Evolutionary conservation across 495 filamentous ascomycete genomes (phyloP).

Genomic region (Daldinia loculata): DNA sequence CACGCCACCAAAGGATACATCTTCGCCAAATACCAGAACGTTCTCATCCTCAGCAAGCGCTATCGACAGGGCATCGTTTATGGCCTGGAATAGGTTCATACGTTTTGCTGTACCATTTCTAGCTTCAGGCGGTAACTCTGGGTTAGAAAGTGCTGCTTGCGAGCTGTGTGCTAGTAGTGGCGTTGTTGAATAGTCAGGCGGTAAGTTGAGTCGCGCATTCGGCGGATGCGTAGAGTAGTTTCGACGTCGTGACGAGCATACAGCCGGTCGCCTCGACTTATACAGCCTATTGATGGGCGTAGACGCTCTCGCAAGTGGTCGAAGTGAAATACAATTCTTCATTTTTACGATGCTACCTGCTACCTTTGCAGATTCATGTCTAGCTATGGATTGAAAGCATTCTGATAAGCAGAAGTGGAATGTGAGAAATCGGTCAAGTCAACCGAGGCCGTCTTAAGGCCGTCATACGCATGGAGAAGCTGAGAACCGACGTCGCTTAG

Average conservation of each 20-base stretch:
- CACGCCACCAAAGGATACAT: constrained; percentile 95
- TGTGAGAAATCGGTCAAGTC: constrained; percentile 15
- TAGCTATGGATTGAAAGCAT: neutral
- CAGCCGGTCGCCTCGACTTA: constrained; percentile 11
- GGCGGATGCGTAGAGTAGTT: constrained; percentile 60
- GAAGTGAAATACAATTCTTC: constrained; percentile 32
- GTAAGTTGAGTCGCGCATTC: constrained; percentile 76
- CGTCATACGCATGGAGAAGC: constrained; percentile 20
- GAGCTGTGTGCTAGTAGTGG: constrained; percentile 82
- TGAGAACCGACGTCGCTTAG: constrained; percentile 41
- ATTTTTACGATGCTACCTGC: constrained; percentile 16
- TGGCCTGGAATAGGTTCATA: constrained; percentile 90
- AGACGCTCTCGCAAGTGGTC: constrained; percentile 31
- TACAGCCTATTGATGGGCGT: constrained; percentile 6
- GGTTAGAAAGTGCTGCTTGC: constrained; percentile 69
- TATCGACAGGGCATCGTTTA: constrained; percentile 86
- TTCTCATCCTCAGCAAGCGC: constrained; percentile 85
- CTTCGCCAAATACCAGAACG: constrained; percentile 93
- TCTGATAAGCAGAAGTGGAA: constrained; percentile 14
- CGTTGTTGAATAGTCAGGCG: constrained; percentile 86
- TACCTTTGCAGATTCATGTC: constrained; percentile 33
- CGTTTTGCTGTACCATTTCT: constrained; percentile 77
- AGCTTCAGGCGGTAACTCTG: constrained; percentile 69
- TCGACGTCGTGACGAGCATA: constrained; percentile 16
- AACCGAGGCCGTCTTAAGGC: constrained; percentile 16